These are phyloP conservation scores for Ensete ventricosum DNA, from an alignment of 176 grass and related monocot genomes.

Conservation along the genomic window DNA sequence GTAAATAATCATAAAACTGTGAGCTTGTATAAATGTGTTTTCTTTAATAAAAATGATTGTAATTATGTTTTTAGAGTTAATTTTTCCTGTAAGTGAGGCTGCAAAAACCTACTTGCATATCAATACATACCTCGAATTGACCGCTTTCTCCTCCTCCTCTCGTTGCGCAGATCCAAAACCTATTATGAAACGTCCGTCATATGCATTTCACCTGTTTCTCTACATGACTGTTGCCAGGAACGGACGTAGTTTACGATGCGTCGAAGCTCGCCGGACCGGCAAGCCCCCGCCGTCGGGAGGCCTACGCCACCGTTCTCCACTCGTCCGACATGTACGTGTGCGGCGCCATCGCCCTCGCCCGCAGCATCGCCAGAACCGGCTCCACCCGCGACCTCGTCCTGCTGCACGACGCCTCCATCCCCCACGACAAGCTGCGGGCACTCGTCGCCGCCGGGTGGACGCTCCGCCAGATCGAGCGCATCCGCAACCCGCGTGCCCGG, in stretches of 20 bases:
- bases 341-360: constrained; percentile 80
- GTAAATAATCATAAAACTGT: too few species aligned
- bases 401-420: constrained; percentile 44
- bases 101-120: too few species aligned
- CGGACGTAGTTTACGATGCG: constrained; percentile 5
- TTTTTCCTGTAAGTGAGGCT: too few species aligned
- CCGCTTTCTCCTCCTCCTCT: too few species aligned
- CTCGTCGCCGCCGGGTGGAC: constrained; percentile 60
- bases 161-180: too few species aligned
- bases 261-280: constrained; percentile 5
- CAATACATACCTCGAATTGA: too few species aligned
- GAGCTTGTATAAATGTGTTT: too few species aligned
- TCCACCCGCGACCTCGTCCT: constrained; percentile 69
- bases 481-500: constrained; percentile 73
- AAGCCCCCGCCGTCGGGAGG: constrained; percentile 31
- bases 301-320: constrained; percentile 94
- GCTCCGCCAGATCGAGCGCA: constrained; percentile 49
- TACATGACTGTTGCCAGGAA: background rate
- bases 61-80: too few species aligned
- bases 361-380: constrained; percentile 60
- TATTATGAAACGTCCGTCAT: too few species aligned
- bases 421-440: constrained; percentile 34
- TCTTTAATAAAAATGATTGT: too few species aligned
- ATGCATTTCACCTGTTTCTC: too few species aligned
- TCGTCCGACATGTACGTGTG: constrained; percentile 83